These are phyloP conservation scores for Xanthoceras sorbifolium DNA, from an alignment of 345 rosid genomes.

Conservation along the genomic window DNA sequence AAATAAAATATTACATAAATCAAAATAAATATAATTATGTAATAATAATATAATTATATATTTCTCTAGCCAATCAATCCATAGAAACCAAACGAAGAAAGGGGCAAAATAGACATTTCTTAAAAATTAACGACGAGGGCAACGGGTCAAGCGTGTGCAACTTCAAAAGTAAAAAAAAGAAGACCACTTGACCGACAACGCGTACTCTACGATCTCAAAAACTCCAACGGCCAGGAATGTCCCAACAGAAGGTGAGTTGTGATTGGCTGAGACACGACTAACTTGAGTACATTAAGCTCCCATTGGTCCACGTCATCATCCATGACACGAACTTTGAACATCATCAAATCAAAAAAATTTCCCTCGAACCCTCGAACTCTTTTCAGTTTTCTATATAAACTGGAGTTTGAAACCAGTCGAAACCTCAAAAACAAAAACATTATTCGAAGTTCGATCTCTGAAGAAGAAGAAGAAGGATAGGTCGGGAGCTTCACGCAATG, in stretches of 20 bases:
- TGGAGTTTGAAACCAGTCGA: not conserved
- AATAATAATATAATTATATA: no score
- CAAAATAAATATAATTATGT: no score
- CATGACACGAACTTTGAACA: not conserved
- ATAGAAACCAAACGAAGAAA: no score
- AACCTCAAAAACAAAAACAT: not conserved
- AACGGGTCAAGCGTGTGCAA: not conserved
- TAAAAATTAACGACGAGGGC: not conserved
- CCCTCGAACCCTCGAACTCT: not conserved
- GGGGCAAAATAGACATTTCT: no score
- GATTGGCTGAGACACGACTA: not conserved
- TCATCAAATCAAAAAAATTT: not conserved
- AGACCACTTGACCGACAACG: not conserved
- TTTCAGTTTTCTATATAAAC: not conserved
- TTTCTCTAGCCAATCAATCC: no score
- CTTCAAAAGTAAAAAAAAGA: not conserved
- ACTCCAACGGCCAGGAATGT: not conserved
- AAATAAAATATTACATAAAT: no score
- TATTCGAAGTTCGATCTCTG: not conserved
- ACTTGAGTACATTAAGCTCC: not conserved
- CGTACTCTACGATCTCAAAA: not conserved
- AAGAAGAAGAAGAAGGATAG: not conserved
- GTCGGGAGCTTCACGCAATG: not conserved
- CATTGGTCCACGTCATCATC: slow-evolving; percentile 5
- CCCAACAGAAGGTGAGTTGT: not conserved